Percentiles rank a stretch among this genome's conserved stretches.
phyloP scores from a whole-genome alignment of 1,284 basidiomycete genomes.

The Clitocybe nebularis region DNA sequence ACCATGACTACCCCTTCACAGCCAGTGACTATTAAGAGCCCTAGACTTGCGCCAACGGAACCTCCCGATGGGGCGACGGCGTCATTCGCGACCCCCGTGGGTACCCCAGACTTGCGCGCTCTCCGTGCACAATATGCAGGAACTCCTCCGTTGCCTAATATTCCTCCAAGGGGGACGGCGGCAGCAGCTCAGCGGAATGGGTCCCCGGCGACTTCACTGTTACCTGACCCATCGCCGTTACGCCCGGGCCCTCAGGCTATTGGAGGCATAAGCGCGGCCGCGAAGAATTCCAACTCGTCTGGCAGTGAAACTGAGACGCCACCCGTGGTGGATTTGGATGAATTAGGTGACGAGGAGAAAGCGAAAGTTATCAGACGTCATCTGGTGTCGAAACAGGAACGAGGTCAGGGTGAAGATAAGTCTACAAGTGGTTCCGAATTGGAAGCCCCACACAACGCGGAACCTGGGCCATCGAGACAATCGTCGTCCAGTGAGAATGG shows the following conservation, averaged over 20 bases:
- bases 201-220: conserved; percentile 21
- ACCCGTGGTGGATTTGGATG: conserved; percentile 44
- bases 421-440: conserved; percentile 31
- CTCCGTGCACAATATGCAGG: conserved; percentile 61
- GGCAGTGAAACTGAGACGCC: conserved; percentile 27
- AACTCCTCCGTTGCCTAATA: conserved; percentile 63
- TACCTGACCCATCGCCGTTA: conserved; percentile 19
- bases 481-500: conserved; percentile 28
- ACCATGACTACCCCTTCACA: conserved; percentile 56
- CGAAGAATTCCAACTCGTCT: conserved; percentile 15
- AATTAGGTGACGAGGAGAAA: conserved; percentile 77
- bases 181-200: conserved; percentile 15
- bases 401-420: conserved; percentile 27
- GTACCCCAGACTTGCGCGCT: conserved; percentile 52
- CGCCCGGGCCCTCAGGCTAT: conserved; percentile 19
- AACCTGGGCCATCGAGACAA: conserved; percentile 24
- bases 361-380: conserved; percentile 76
- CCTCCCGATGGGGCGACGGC: conserved; percentile 24
- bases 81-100: conserved; percentile 32
- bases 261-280: conserved; percentile 24
- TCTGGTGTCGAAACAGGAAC: conserved; percentile 73
- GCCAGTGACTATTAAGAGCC: conserved; percentile 55
- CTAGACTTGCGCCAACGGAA: conserved; percentile 24
- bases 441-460: conserved; percentile 23
- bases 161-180: conserved; percentile 38